These are phyloP conservation scores for Anthracocystis setariae DNA, from an alignment of 1,284 basidiomycete species.

Conservation along the genomic window DNA sequence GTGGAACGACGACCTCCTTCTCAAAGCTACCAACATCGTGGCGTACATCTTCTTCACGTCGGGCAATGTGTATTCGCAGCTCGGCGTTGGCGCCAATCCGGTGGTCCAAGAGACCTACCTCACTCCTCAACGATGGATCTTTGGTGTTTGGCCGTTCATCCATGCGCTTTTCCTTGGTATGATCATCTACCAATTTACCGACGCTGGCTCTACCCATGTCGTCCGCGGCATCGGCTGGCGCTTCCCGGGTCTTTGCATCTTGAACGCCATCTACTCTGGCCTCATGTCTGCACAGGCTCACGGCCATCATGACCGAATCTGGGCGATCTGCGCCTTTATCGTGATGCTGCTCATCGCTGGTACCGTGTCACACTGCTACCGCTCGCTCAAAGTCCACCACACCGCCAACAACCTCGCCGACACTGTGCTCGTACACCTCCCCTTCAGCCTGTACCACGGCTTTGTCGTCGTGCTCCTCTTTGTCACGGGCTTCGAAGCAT, in stretches of 20 bases:
- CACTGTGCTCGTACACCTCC: slow-evolving; percentile 71
- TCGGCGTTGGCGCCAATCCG: slow-evolving; percentile 63
- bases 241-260: slow-evolving; percentile 82
- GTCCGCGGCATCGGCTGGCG: slow-evolving; percentile 88
- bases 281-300: slow-evolving; percentile 68
- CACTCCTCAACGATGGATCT: slow-evolving; percentile 87
- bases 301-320: slow-evolving; percentile 71
- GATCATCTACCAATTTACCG: slow-evolving; percentile 66
- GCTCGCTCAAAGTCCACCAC: slow-evolving; percentile 86
- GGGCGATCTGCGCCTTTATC: slow-evolving; percentile 83
- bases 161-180: slow-evolving; percentile 83
- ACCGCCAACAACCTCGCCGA: slow-evolving; percentile 72
- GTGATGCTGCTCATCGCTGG: slow-evolving; percentile 85
- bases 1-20: slow-evolving; percentile 53
- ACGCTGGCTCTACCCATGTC: slow-evolving; percentile 80
- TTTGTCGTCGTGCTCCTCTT: slow-evolving; percentile 92
- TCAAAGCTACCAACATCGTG: slow-evolving; percentile 78
- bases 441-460: slow-evolving; percentile 78
- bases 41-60: slow-evolving; percentile 84
- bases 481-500: slow-evolving; percentile 87
- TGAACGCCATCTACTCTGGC: slow-evolving; percentile 86
- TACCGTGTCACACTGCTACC: slow-evolving; percentile 88
- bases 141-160: slow-evolving; percentile 80
- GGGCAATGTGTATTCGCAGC: slow-evolving; percentile 85
- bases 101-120: slow-evolving; percentile 78